Conservation (phyloP, 78 protist species). For the Creolimax fragrantissima region DNA sequence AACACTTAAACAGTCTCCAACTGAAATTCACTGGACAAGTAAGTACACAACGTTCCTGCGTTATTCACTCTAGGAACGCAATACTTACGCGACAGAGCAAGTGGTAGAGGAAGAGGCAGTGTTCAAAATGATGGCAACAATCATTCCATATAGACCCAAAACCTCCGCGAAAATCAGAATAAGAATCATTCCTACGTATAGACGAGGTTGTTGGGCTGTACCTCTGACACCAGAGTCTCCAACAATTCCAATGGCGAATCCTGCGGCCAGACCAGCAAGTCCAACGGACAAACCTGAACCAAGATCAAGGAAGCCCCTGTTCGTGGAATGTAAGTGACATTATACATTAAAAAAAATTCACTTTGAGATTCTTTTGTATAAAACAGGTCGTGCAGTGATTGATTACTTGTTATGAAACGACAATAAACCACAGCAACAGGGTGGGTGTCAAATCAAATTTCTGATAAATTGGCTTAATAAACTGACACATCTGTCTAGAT, state of each 20-base stretch:
- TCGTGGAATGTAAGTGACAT: not conserved
- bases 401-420: not conserved
- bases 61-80: too few species aligned
- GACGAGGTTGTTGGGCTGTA: slow-evolving; percentile 52
- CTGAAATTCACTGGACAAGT: too few species aligned
- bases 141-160: slow-evolving; percentile 88
- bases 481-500: too few species aligned
- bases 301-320: slow-evolving; percentile 64
- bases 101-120: slow-evolving; percentile 3
- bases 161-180: slow-evolving; percentile 93
- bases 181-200: slow-evolving; percentile 83
- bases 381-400: not conserved
- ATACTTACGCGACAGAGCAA: not conserved
- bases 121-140: slow-evolving; percentile 60
- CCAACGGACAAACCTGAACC: slow-evolving; percentile 96
- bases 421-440: not conserved
- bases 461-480: too few species aligned
- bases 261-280: slow-evolving; percentile 91
- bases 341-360: too few species aligned
- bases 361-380: not conserved
- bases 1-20: too few species aligned
- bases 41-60: too few species aligned
- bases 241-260: slow-evolving; percentile 81
- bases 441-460: too few species aligned
- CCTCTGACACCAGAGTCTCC: slow-evolving; percentile 93